These are phyloP conservation scores for Arabidopsis lyrata DNA, from an alignment of 441 rosid genomes.

Conservation along the genomic window DNA sequence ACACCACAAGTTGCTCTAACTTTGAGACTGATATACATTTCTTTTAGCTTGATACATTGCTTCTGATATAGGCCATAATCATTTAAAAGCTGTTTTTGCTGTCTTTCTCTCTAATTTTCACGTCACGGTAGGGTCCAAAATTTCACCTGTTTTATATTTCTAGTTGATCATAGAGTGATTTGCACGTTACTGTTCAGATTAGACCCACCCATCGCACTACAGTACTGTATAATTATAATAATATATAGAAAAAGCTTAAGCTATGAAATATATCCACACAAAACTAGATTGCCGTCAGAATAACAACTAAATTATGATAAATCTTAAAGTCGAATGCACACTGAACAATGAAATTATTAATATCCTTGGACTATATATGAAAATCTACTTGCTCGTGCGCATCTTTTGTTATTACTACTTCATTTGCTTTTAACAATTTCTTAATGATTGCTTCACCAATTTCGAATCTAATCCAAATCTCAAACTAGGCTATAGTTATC, in stretches of 20 bases:
- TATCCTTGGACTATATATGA: too few relatives aligned
- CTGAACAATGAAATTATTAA: conserved; percentile 10
- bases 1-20: conserved; percentile 35
- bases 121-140: conserved; percentile 39
- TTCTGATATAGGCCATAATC: conserved; percentile 35
- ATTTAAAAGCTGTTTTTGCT: conserved; percentile 36
- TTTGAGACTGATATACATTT: conserved; percentile 39
- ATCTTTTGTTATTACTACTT: neutral
- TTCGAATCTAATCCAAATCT: neutral
- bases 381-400: conserved; percentile 25
- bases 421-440: neutral
- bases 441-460: conserved; percentile 23
- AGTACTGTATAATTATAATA: conserved; percentile 1
- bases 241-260: conserved; percentile 5
- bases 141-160: conserved; percentile 17
- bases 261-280: conserved; percentile 13
- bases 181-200: conserved; percentile 43
- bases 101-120: conserved; percentile 29
- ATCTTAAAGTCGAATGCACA: neutral
- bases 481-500: neutral
- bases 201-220: conserved; percentile 37
- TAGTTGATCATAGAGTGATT: conserved; percentile 38
- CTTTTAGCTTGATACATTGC: conserved; percentile 43
- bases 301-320: neutral
- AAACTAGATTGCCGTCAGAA: neutral